Conservation (phyloP, 768 basidiomycete genomes). For the Russula foetens region DNA sequence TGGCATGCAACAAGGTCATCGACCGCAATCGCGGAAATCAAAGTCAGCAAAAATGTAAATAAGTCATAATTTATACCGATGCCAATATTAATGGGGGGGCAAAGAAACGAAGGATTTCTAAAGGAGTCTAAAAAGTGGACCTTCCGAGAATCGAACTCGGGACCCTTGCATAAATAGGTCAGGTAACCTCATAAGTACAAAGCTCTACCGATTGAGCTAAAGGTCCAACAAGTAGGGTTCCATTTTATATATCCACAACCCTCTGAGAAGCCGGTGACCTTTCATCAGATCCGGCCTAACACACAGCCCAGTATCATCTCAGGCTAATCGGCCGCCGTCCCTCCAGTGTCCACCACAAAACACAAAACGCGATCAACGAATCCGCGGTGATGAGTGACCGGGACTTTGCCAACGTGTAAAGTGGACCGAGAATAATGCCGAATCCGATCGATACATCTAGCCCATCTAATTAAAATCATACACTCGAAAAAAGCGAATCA, state of each 20-base stretch:
- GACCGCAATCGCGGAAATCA: too few relatives aligned
- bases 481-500: not conserved
- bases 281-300: not conserved
- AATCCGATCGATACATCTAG: not conserved
- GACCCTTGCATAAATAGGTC: slow-evolving; percentile 45
- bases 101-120: not conserved
- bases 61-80: too few relatives aligned
- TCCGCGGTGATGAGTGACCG: not conserved
- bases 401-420: not conserved
- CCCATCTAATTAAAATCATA: not conserved
- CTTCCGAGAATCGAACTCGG: slow-evolving; percentile 58
- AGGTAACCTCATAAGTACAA: slow-evolving; percentile 53
- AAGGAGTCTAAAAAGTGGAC: slow-evolving; percentile 35
- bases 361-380: not conserved
- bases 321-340: not conserved
- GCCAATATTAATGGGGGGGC: too few relatives aligned
- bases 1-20: too few relatives aligned
- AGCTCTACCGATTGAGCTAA: slow-evolving; percentile 58
- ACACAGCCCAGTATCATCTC: too few relatives aligned
- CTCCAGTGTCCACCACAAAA: not conserved
- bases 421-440: not conserved
- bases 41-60: too few relatives aligned
- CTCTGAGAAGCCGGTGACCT: not conserved
- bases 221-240: slow-evolving; percentile 29
- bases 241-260: not conserved